These are phyloP conservation scores for Farysia itapuensis DNA, from an alignment of 1,284 basidiomycete species.

Conservation along the genomic window DNA sequence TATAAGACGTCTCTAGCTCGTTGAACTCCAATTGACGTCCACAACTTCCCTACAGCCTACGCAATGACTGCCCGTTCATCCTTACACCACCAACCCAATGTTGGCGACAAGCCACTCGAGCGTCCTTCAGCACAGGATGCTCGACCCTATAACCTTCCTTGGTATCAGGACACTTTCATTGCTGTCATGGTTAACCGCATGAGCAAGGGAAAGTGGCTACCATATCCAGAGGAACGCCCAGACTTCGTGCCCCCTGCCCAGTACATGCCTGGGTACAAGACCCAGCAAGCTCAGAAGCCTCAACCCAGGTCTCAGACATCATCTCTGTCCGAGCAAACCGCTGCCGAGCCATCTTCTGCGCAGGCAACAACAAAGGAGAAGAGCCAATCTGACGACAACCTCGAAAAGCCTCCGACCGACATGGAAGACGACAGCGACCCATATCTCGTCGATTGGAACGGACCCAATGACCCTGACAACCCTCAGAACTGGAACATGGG, in stretches of 20 bases:
- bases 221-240: constrained; percentile 19
- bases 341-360: not conserved
- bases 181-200: constrained; percentile 17
- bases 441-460: constrained; percentile 62
- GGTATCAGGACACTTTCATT: constrained; percentile 34
- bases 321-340: not conserved
- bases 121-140: constrained; percentile 5
- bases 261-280: constrained; percentile 24
- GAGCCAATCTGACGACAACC: not conserved
- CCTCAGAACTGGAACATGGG: constrained; percentile 56
- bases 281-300: not conserved
- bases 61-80: too few species aligned
- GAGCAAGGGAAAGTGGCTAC: constrained; percentile 16
- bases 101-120: not conserved
- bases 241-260: constrained; percentile 26
- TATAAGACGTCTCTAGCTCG: too few species aligned
- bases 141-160: constrained; percentile 9
- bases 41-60: too few species aligned
- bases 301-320: not conserved
- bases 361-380: constrained; percentile 59
- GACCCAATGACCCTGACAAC: constrained; percentile 52
- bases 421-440: constrained; percentile 32
- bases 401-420: constrained; percentile 6
- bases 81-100: too few species aligned
- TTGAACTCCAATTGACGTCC: too few species aligned